These are phyloP conservation scores for Chamaenerion angustifolium DNA, from an alignment of 345 rosid genomes.

Conservation along the genomic window DNA sequence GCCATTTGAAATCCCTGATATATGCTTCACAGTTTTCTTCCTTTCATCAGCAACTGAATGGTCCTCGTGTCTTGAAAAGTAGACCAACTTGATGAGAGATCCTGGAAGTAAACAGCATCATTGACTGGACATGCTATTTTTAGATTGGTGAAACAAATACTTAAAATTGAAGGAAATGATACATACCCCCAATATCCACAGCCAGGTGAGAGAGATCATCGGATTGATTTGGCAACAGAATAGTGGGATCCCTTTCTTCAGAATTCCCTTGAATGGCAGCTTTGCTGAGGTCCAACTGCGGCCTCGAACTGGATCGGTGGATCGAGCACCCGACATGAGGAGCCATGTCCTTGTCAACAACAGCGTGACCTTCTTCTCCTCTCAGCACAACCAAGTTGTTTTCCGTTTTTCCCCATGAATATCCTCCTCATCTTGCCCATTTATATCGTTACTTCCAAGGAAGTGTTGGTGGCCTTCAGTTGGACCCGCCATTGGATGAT, in stretches of 20 bases:
- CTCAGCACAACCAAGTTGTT: constrained; percentile 13
- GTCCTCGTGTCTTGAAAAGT: constrained; percentile 95
- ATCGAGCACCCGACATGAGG: constrained; percentile 43
- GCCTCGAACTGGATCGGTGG: constrained; percentile 86
- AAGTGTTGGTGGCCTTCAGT: constrained; percentile 8
- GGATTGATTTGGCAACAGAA: constrained; percentile 90
- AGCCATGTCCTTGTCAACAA: constrained; percentile 54
- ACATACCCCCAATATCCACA: constrained; percentile 86
- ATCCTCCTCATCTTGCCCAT: neutral
- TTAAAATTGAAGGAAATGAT: neutral
- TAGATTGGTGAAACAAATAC: no score
- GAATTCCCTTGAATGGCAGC: constrained; percentile 91
- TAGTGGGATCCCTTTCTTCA: constrained; percentile 90
- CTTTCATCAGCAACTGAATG: constrained; percentile 43
- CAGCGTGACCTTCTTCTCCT: constrained; percentile 5
- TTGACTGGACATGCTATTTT: no score
- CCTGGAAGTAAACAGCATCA: constrained; percentile 33
- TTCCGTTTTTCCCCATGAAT: constrained; percentile 9
- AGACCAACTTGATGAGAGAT: constrained; percentile 86
- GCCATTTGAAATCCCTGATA: constrained; percentile 61
- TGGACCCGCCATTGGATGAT: constrained; percentile 10
- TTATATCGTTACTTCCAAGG: constrained; percentile 13
- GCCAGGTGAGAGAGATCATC: constrained; percentile 96
- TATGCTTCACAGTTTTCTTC: constrained; percentile 64
- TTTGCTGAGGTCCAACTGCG: constrained; percentile 90